These are phyloP conservation scores for Cladosporium sp. DNA, from an alignment of 2,329 filamentous ascomycete species.

Conservation along the genomic window DNA sequence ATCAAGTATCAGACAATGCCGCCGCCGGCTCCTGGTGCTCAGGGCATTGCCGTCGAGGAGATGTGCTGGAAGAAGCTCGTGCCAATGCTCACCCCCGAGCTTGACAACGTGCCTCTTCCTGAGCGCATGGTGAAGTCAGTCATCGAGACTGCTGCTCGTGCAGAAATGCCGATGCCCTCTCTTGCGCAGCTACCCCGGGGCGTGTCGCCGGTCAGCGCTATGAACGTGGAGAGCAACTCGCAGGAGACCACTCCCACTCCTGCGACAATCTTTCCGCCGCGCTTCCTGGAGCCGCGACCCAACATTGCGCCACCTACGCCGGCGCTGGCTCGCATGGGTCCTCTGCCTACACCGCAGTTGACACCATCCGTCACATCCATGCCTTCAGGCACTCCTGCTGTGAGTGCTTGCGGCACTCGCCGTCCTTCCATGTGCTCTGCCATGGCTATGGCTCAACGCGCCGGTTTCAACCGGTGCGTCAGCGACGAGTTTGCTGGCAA, in stretches of 20 bases:
- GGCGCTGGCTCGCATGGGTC: constrained; percentile 48
- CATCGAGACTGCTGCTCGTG: constrained; percentile 4
- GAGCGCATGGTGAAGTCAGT: constrained; percentile 11
- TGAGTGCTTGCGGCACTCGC: constrained; percentile 47
- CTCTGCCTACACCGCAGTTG: constrained; percentile 56
- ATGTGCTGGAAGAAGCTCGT: constrained; percentile 44
- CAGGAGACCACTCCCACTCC: constrained; percentile 41
- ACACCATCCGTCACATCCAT: constrained; percentile 47
- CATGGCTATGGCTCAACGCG: constrained; percentile 52
- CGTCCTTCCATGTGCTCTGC: constrained; percentile 53
- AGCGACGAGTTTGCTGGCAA: constrained; percentile 42
- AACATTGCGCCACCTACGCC: constrained; percentile 48
- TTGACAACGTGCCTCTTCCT: constrained; percentile 39
- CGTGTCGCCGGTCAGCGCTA: neutral
- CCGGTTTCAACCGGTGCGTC: constrained; percentile 49
- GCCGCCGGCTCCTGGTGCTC: constrained; percentile 26
- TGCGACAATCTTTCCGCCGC: constrained; percentile 33
- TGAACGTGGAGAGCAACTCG: constrained; percentile 1
- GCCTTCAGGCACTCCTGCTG: constrained; percentile 54
- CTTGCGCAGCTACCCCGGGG: neutral
- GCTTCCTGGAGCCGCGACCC: constrained; percentile 46
- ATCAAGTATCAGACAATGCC: constrained; percentile 65
- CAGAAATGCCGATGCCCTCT: constrained; percentile 1
- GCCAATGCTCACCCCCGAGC: constrained; percentile 50
- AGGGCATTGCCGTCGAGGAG: constrained; percentile 12